These are phyloP conservation scores for Fusarium irregulare DNA, from an alignment of 2,329 filamentous ascomycete genomes.

Conservation along the genomic window DNA sequence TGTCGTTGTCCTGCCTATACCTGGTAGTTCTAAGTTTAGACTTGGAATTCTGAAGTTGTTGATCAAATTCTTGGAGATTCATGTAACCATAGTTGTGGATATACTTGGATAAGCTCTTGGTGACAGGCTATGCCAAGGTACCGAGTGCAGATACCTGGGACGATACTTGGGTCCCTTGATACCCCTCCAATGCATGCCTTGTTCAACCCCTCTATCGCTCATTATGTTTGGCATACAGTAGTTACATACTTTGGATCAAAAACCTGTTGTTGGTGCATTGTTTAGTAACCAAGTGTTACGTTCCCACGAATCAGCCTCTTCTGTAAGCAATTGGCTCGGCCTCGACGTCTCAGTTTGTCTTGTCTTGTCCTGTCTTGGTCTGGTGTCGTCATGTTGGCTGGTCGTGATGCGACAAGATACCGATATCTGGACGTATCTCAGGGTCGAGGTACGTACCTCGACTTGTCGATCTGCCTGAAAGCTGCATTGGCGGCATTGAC, in stretches of 20 bases:
- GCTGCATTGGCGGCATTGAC: conserved; percentile 34
- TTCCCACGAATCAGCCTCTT: conserved; percentile 30
- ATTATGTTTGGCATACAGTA: neutral
- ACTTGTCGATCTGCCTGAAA: conserved; percentile 42
- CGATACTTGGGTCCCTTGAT: conserved; percentile 18
- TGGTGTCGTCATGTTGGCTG: conserved; percentile 33
- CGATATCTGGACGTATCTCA: neutral
- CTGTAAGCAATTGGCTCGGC: conserved; percentile 29
- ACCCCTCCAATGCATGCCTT: conserved; percentile 16
- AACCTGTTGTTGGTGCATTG: conserved; percentile 35
- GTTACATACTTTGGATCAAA: conserved; percentile 13
- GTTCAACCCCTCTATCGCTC: conserved; percentile 7
- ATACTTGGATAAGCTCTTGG: conserved; percentile 17
- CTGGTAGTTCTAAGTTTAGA: conserved; percentile 13
- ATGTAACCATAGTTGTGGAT: neutral
- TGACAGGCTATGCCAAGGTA: conserved; percentile 14
- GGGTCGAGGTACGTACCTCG: conserved; percentile 29
- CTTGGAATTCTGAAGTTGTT: conserved; percentile 7
- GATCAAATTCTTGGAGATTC: conserved; percentile 10
- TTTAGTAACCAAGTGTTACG: conserved; percentile 15
- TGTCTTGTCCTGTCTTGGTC: conserved; percentile 5
- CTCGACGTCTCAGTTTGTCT: conserved; percentile 24
- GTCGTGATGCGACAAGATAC: conserved; percentile 11
- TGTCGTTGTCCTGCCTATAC: conserved; percentile 2
- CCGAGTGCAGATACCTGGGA: neutral